Evolutionary conservation across 495 filamentous ascomycete species (phyloP).

Genomic region (Xylaria flabelliformis): DNA sequence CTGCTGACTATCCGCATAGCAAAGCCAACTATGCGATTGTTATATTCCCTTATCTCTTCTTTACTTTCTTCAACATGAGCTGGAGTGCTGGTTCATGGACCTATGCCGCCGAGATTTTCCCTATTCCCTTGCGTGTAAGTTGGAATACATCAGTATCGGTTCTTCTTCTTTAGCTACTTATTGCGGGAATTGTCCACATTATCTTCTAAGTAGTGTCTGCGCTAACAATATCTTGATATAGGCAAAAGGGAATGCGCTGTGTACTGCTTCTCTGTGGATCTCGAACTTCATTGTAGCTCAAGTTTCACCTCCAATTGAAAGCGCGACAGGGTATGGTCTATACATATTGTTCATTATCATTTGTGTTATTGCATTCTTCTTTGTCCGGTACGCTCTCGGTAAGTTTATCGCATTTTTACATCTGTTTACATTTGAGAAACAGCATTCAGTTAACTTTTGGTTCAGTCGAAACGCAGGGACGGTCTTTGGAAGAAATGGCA

Average conservation of each 20-base stretch:
- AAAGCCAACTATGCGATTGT: constrained; percentile 36
- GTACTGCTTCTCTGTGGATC: constrained; percentile 40
- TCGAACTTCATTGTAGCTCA: constrained; percentile 40
- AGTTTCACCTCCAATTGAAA: constrained; percentile 37
- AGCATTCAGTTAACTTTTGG: not conserved
- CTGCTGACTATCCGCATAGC: constrained; percentile 29
- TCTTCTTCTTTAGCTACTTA: not conserved
- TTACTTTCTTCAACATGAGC: constrained; percentile 41
- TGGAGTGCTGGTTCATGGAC: constrained; percentile 43
- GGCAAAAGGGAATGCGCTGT: constrained; percentile 41
- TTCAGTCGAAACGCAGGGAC: constrained; percentile 20
- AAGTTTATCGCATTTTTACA: constrained; percentile 8
- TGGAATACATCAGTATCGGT: not conserved
- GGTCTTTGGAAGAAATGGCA: constrained; percentile 24
- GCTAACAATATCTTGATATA: constrained; percentile 12
- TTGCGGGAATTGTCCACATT: not conserved
- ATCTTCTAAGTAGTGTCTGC: not conserved
- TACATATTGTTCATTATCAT: constrained; percentile 38
- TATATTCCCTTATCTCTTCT: constrained; percentile 40
- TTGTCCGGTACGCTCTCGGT: constrained; percentile 37
- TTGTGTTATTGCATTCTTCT: constrained; percentile 37
- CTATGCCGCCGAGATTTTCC: constrained; percentile 41
- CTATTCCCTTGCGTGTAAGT: constrained; percentile 34
- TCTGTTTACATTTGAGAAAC: not conserved
- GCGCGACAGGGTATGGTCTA: constrained; percentile 37